Evolutionary conservation across 2,329 filamentous ascomycete genomes (phyloP).

Genomic region (Aotearoamyces nothofagi): DNA sequence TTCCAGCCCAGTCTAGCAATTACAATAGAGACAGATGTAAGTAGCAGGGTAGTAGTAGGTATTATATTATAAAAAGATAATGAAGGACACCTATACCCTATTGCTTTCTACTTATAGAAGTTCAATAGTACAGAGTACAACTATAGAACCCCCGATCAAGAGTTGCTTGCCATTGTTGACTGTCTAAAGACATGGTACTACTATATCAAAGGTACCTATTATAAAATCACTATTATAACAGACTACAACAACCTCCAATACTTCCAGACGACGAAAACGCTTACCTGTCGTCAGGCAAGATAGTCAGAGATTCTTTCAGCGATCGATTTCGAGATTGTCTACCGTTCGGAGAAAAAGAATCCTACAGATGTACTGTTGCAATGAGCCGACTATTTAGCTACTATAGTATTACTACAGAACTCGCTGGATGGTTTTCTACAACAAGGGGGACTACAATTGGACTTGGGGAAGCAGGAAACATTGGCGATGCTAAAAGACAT

Average conservation of each 20-base stretch:
- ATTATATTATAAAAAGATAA: constrained; percentile 1
- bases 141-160: not conserved
- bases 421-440: too few relatives aligned
- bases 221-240: constrained; percentile 2
- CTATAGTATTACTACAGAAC: too few relatives aligned
- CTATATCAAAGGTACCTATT: not conserved
- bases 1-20: not conserved
- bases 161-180: not conserved
- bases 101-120: constrained; percentile 2
- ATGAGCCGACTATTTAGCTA: too few relatives aligned
- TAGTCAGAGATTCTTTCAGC: constrained; percentile 2
- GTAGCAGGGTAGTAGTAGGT: constrained; percentile 2
- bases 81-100: not conserved
- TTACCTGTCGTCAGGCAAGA: constrained; percentile 3
- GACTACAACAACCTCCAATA: constrained; percentile 5
- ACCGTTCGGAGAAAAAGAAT: not conserved
- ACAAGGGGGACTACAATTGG: too few relatives aligned
- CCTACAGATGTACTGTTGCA: too few relatives aligned
- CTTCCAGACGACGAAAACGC: constrained; percentile 3
- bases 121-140: not conserved
- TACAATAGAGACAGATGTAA: constrained; percentile 3
- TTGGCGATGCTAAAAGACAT: too few relatives aligned
- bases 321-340: not conserved
- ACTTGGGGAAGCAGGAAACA: too few relatives aligned
- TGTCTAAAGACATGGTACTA: not conserved